These are phyloP conservation scores for Alternaria atra DNA, from an alignment of 2,329 filamentous ascomycete species.

Conservation along the genomic window DNA sequence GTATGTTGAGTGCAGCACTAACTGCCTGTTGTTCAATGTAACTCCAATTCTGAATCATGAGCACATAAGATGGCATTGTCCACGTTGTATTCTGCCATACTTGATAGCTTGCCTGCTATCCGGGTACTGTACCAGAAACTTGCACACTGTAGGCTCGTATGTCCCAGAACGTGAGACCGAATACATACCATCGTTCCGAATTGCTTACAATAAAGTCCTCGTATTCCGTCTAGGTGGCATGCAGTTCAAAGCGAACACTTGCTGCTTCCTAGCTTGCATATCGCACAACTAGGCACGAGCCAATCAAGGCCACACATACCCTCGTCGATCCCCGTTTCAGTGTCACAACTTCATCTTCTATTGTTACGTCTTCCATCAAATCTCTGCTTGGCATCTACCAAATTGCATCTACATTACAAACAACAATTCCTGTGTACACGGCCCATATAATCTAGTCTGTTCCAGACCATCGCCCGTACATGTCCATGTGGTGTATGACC, in stretches of 20 bases:
- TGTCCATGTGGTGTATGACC: background rate
- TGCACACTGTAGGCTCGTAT: background rate
- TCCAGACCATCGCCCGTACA: background rate
- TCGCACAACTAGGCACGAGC: background rate
- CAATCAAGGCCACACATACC: conserved; percentile 9
- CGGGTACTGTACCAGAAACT: background rate
- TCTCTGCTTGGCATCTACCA: background rate
- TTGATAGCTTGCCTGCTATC: background rate
- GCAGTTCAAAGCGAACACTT: background rate
- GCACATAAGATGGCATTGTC: background rate
- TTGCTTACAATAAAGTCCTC: background rate
- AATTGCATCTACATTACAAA: background rate
- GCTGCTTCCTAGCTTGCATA: background rate
- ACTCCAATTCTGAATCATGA: background rate
- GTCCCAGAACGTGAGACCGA: background rate
- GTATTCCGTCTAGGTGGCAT: background rate
- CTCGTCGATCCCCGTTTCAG: conserved; percentile 8
- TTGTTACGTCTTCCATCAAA: background rate
- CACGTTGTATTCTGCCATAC: background rate
- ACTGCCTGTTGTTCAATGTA: too few relatives aligned
- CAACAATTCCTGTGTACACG: background rate
- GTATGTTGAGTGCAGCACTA: too few relatives aligned
- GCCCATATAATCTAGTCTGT: background rate
- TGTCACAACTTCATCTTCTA: conserved; percentile 5
- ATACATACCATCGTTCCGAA: background rate